Percentiles rank a stretch among this genome's conserved stretches.
phyloP scores from a whole-genome alignment of 257 asterid species.

The Lycium barbarum region DNA sequence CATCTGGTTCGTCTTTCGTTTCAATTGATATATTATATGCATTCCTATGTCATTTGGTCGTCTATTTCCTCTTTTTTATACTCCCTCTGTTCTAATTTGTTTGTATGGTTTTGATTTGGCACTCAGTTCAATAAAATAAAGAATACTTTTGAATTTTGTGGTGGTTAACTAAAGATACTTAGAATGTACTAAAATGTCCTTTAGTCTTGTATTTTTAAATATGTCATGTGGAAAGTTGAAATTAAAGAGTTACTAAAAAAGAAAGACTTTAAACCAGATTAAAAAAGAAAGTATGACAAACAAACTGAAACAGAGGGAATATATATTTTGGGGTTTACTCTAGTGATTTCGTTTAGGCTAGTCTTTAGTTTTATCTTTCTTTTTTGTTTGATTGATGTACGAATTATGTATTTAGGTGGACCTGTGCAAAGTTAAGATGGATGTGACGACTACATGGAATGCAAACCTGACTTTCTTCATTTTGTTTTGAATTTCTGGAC shows the following conservation, averaged over 20 bases:
- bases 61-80: not conserved
- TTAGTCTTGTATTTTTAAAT: no score
- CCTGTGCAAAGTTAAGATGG: conserved; percentile 28
- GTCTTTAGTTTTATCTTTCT: not conserved
- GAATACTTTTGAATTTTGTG: no score
- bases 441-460: conserved; percentile 20
- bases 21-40: not conserved
- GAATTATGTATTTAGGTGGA: conserved; percentile 32
- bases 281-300: no score
- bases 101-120: no score
- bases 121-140: no score
- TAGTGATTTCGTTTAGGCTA: not conserved
- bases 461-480: conserved; percentile 14
- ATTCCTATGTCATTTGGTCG: not conserved
- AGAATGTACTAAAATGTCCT: no score
- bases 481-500: conserved; percentile 20
- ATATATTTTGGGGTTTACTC: not conserved
- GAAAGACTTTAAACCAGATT: no score
- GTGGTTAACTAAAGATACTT: no score
- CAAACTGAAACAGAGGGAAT: no score
- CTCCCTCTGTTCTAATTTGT: no score
- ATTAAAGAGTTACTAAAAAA: no score
- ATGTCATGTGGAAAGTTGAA: no score
- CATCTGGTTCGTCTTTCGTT: conserved; percentile 60
- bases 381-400: conserved; percentile 11